Evolutionary conservation across 2,329 filamentous ascomycete species (phyloP).

Genomic region (Xylariaceae sp.): DNA sequence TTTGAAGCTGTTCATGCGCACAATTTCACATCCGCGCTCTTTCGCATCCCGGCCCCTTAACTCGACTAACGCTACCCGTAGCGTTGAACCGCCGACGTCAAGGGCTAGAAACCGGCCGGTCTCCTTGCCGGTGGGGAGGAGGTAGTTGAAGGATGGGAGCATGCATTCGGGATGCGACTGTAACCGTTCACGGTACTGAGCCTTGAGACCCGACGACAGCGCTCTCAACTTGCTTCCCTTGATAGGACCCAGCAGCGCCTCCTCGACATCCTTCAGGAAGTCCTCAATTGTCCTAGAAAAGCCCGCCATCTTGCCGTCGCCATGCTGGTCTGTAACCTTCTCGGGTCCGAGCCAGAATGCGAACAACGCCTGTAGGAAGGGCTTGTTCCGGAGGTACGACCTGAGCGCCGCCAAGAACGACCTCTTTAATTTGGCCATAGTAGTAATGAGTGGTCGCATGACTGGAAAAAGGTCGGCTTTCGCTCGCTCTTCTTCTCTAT

Average conservation of each 20-base stretch:
- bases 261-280: conserved; percentile 54
- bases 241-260: conserved; percentile 45
- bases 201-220: conserved; percentile 47
- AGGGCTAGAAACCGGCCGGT: conserved; percentile 55
- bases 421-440: conserved; percentile 54
- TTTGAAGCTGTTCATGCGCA: conserved; percentile 50
- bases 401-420: conserved; percentile 51
- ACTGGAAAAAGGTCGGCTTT: conserved; percentile 26
- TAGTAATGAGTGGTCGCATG: conserved; percentile 49
- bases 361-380: conserved; percentile 52
- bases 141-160: conserved; percentile 62
- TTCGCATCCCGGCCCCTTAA: conserved; percentile 43
- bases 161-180: conserved; percentile 52
- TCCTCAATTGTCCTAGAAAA: conserved; percentile 37
- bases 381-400: conserved; percentile 55
- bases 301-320: conserved; percentile 16
- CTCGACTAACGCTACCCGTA: conserved; percentile 60
- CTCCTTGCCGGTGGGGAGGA: conserved; percentile 57
- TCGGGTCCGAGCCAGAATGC: conserved; percentile 48
- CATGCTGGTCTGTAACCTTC: conserved; percentile 30
- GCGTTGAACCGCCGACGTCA: conserved; percentile 64
- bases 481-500: conserved; percentile 5
- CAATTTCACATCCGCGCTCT: conserved; percentile 44
- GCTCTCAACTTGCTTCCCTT: conserved; percentile 40
- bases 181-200: conserved; percentile 51